Evolutionary conservation across 2,329 filamentous ascomycete genomes (phyloP), one percentile per base, ranked within the genome.

Genomic region (Sporothrix globosa): DNA sequence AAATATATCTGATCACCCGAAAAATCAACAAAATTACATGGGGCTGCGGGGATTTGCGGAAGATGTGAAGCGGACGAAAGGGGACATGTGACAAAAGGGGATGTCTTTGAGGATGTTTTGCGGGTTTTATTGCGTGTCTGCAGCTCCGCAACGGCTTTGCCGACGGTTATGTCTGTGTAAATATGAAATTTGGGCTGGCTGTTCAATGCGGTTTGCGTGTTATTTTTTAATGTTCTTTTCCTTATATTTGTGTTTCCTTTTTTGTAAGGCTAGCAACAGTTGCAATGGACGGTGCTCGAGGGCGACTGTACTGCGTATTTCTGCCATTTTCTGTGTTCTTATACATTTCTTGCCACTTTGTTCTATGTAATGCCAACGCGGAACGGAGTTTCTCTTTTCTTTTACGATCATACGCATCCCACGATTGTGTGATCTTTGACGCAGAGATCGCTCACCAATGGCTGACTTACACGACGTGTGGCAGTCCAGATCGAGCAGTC

Each of bases 1-100:
- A 70, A 72, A 72, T 72, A 72, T 9, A 54, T 69, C 14, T 72
- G 63, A 72, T 19, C 39, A 27, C 34, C 34, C 4, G 34, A 6
- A 13, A 44, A 44, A 17, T 3, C 41, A 44, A 21, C 30, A 46
- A 46, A 46, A 46, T 63, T 14, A 54, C 50, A 53, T 19, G 48
- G 34, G 7, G n/a, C 24, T 14, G 65, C 27, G 65, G 30, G 34
- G 48, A 50, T 61, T 61, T 24, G 58, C 39, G 39, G 39, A 61
- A 46, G 58, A 19, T 9, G 17, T 4, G 11, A 39, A 44, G 21
- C 19, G 19, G 19, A 67, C 21, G 60, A 21, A 14, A 53, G 46
- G 39, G 19, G 10, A 24, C 46, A 39, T 50, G 60, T 65, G 61
- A 63, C 39, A 46, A 61, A 34, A 17, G 27, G 10, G 9, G 4